These are phyloP conservation scores for Otatea glauca DNA, from an alignment of 176 grass and related monocot genomes.

Conservation along the genomic window DNA sequence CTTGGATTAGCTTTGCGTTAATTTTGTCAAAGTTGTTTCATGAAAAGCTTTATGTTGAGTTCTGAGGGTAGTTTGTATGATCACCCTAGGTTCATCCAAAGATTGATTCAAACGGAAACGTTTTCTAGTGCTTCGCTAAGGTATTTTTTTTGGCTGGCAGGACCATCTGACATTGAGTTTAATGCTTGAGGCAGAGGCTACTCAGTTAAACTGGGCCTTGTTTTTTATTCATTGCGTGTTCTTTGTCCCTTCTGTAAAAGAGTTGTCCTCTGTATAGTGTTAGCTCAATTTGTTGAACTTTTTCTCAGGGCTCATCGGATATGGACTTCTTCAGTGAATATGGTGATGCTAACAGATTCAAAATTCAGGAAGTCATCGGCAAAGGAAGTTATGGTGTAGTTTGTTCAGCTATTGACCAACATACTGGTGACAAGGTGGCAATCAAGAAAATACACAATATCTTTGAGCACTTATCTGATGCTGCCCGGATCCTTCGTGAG, in stretches of 20 bases:
- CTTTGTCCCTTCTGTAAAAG: neutral
- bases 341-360: slow-evolving; percentile 88
- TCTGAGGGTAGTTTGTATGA: slow-evolving; percentile 12
- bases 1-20: neutral
- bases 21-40: slow-evolving; percentile 6
- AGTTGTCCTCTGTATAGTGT: neutral
- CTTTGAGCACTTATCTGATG: slow-evolving; percentile 92
- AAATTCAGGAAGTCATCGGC: slow-evolving; percentile 89
- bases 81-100: slow-evolving; percentile 16
- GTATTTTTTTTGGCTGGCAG: neutral
- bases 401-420: slow-evolving; percentile 87
- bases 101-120: slow-evolving; percentile 4
- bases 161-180: slow-evolving; percentile 29
- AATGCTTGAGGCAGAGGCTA: slow-evolving; percentile 28
- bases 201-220: slow-evolving; percentile 17
- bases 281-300: slow-evolving; percentile 41
- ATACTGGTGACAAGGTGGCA: slow-evolving; percentile 89
- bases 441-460: slow-evolving; percentile 98
- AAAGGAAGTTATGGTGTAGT: slow-evolving; percentile 98
- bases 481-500: slow-evolving; percentile 85
- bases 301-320: slow-evolving; percentile 72
- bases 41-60: slow-evolving; percentile 7
- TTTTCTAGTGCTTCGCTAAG: slow-evolving; percentile 18
- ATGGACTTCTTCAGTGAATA: slow-evolving; percentile 97
- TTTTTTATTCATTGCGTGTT: neutral